These are phyloP conservation scores for Setaria viridis DNA, from an alignment of 202 grass and related monocot genomes.

Conservation along the genomic window DNA sequence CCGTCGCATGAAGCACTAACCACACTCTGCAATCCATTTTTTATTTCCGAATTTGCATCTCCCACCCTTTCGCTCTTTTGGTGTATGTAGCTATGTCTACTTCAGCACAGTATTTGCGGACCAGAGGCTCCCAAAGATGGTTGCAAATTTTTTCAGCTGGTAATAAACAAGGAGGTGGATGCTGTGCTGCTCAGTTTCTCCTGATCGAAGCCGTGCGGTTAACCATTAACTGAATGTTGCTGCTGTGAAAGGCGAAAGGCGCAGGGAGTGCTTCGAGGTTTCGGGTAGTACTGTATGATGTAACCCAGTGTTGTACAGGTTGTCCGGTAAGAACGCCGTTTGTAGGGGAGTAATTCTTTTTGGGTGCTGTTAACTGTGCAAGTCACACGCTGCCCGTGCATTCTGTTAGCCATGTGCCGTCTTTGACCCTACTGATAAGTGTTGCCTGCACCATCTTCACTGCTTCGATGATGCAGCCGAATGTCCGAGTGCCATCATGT, in stretches of 20 bases:
- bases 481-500: no score
- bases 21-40: conserved; percentile 36
- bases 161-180: conserved; percentile 17
- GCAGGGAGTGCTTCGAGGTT: conserved; percentile 59
- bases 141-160: conserved; percentile 48
- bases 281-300: conserved; percentile 53
- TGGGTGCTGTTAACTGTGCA: conserved; percentile 23
- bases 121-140: conserved; percentile 19
- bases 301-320: conserved; percentile 74
- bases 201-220: conserved; percentile 24
- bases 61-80: not conserved
- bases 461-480: no score
- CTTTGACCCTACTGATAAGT: no score
- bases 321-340: conserved; percentile 39
- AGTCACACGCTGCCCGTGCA: conserved; percentile 27
- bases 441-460: no score
- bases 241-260: conserved; percentile 34
- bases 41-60: conserved; percentile 33
- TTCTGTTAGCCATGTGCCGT: not conserved
- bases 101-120: conserved; percentile 31
- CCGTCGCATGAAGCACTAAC: conserved; percentile 58
- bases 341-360: conserved; percentile 12
- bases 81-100: conserved; percentile 47
- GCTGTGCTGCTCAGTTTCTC: conserved; percentile 19
- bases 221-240: conserved; percentile 34